Base-by-base conservation (phyloP, 169 alveolate genomes). In the Besnoitia besnoiti region DNA sequence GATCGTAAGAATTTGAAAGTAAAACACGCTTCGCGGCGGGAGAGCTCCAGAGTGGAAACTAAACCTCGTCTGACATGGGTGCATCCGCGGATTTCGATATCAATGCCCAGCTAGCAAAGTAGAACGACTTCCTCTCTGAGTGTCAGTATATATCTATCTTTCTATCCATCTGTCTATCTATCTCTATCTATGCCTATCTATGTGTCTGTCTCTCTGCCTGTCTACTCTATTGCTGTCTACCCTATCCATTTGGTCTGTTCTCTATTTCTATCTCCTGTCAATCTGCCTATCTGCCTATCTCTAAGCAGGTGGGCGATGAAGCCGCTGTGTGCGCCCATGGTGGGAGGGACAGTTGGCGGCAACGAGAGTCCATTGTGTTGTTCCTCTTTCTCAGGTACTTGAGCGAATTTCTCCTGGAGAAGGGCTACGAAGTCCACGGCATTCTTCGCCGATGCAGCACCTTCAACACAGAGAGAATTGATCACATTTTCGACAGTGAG, bases 381-480 rank as follows among this genome's bases (percentile, higher is more conserved):
- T 0, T 44, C 27, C 35, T 80, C 40, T 40, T 75, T 10, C 47
- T 47, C 94, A 92, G 95, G 89, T 97, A 96, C 92, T 90, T 97
- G 82, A 95, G 97, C 21, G 98, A 97, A 90, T 88, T 96, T 33
- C 92, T 97, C 30, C 94, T 97, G 85, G 95, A 94, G 37, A 95
- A 95, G 90, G 97, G 96, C 49, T 97, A 96, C 89, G 93, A 85
- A 5, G 97, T 96, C 49, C 97, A 96, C 55, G 98, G 98, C 76
- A 90, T 95, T 89, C 92, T 97, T 33, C 95, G 98, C 16, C 94
- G 97, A 44, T 95, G 97, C 90, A 93, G 95, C 89, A 89, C 95
- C 44, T 93, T 94, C 92, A 96, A 96, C 95, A 96, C 97, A 1
- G 95, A 88, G 51, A 85, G 97, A 49, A 92, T 95, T 47, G 97